These are phyloP conservation scores for Monascus ruber DNA, from an alignment of 2,329 filamentous ascomycete genomes.

Conservation along the genomic window DNA sequence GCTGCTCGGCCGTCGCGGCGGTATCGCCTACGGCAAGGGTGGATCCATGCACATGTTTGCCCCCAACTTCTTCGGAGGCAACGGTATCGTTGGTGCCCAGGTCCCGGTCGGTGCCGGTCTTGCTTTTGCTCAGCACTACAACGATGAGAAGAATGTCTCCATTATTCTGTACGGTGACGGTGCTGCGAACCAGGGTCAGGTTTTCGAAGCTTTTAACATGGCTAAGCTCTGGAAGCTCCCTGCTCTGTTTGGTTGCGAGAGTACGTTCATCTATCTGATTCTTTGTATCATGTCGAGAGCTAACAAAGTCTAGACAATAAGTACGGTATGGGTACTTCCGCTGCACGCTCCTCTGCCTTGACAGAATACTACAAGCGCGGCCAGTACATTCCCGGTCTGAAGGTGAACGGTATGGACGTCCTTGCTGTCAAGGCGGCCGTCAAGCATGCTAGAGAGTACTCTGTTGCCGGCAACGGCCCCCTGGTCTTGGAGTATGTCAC, in stretches of 20 bases:
- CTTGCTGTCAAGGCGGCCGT: conserved; percentile 95
- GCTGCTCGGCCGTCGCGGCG: conserved; percentile 85
- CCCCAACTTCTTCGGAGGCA: conserved; percentile 94
- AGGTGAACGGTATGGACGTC: conserved; percentile 99
- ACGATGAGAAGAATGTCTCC: conserved; percentile 70
- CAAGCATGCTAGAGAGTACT: conserved; percentile 84
- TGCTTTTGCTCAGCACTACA: conserved; percentile 95
- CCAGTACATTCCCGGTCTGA: conserved; percentile 97
- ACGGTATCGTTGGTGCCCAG: conserved; percentile 97
- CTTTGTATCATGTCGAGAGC: not conserved
- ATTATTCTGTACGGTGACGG: conserved; percentile 94
- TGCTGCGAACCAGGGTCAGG: conserved; percentile 97
- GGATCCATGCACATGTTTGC: conserved; percentile 99
- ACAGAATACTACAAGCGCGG: conserved; percentile 99
- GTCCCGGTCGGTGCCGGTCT: conserved; percentile 94
- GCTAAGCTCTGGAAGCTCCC: conserved; percentile 98
- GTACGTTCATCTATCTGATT: conserved; percentile 44
- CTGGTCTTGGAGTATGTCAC: conserved; percentile 98
- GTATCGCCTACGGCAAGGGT: conserved; percentile 97
- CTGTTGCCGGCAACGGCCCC: conserved; percentile 71
- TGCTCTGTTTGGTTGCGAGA: conserved; percentile 94
- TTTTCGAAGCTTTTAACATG: conserved; percentile 99
- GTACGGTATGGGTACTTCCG: conserved; percentile 98
- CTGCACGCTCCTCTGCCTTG: conserved; percentile 82
- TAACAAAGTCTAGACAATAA: conserved; percentile 69